Conservation (phyloP, 257 asterid species). For the Jacaranda mimosifolia region DNA sequence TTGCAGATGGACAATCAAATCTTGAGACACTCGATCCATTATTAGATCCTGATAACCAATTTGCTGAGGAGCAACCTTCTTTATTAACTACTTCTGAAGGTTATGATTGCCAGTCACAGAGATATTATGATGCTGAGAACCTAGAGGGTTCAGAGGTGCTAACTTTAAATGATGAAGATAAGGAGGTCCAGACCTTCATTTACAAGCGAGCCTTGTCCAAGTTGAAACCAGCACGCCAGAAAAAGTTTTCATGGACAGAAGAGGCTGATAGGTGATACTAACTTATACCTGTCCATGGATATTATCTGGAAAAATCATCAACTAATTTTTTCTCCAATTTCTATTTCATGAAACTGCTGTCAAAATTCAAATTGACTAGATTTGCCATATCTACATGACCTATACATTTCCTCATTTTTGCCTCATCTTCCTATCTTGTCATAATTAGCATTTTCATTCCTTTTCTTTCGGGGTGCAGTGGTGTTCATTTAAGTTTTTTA, state of each 20-base stretch:
- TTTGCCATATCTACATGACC: background rate
- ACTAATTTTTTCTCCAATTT: slow-evolving; percentile 23
- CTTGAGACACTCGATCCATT: slow-evolving; percentile 41
- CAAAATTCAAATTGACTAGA: slow-evolving; percentile 20
- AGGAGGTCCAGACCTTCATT: slow-evolving; percentile 48
- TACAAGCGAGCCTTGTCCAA: slow-evolving; percentile 64
- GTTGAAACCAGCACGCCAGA: slow-evolving; percentile 58
- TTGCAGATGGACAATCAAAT: slow-evolving; percentile 48
- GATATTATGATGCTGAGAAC: slow-evolving; percentile 42
- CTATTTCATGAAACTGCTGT: slow-evolving; percentile 24
- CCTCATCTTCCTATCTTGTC: slow-evolving; percentile 28
- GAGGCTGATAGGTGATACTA: slow-evolving; percentile 82
- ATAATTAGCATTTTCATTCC: background rate
- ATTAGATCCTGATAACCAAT: slow-evolving; percentile 48
- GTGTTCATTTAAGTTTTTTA: slow-evolving; percentile 30
- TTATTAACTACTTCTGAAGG: slow-evolving; percentile 42
- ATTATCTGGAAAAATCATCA: slow-evolving; percentile 32
- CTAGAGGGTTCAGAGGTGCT: slow-evolving; percentile 45
- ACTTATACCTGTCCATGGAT: slow-evolving; percentile 32
- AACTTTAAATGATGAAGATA: slow-evolving; percentile 58
- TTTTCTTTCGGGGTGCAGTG: background rate
- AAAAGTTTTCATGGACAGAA: slow-evolving; percentile 84
- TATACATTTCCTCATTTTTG: slow-evolving; percentile 29
- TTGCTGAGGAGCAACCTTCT: slow-evolving; percentile 47
- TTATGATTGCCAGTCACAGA: slow-evolving; percentile 46